These are phyloP conservation scores for Lactarius akahatsu DNA, from an alignment of 768 basidiomycete species.

Conservation along the genomic window DNA sequence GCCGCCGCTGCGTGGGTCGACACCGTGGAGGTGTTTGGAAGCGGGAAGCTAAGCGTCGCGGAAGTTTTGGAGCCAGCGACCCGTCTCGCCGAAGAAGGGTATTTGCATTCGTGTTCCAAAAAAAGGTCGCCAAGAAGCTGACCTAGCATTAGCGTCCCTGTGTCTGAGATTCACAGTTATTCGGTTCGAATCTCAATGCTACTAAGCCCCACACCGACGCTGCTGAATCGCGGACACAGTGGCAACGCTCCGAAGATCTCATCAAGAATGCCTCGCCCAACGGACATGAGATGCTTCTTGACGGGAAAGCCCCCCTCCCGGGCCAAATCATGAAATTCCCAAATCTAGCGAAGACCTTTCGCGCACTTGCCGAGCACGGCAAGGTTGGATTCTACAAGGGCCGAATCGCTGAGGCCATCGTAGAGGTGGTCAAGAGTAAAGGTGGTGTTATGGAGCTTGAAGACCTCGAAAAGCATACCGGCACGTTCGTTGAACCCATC, in stretches of 20 bases:
- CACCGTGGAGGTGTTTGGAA: slow-evolving; percentile 79
- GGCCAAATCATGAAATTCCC: slow-evolving; percentile 84
- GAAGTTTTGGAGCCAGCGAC: slow-evolving; percentile 90
- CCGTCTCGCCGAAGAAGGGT: slow-evolving; percentile 89
- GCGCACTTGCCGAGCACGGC: slow-evolving; percentile 73
- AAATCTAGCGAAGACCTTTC: slow-evolving; percentile 81
- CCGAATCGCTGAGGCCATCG: slow-evolving; percentile 82
- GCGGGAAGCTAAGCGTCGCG: slow-evolving; percentile 59
- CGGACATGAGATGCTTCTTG: slow-evolving; percentile 79
- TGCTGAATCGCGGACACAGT: slow-evolving; percentile 38
- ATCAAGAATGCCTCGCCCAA: slow-evolving; percentile 85
- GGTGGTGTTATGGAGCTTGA: slow-evolving; percentile 93
- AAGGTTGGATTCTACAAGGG: slow-evolving; percentile 96
- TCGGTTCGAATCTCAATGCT: slow-evolving; percentile 41
- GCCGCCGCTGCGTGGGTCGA: slow-evolving; percentile 97
- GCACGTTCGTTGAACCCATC: slow-evolving; percentile 85
- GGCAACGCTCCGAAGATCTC: slow-evolving; percentile 61
- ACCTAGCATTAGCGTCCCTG: slow-evolving; percentile 60
- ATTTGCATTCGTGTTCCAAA: background rate
- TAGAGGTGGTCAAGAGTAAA: slow-evolving; percentile 77
- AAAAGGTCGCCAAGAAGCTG: background rate
- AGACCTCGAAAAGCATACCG: slow-evolving; percentile 84
- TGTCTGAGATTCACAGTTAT: slow-evolving; percentile 75
- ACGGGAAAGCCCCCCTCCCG: slow-evolving; percentile 78
- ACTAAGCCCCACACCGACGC: slow-evolving; percentile 9